Evolutionary conservation across 176 grass and related monocot genomes (phyloP), one percentile per base, ranked within the genome.

Genomic region (Ensete glaucum): DNA sequence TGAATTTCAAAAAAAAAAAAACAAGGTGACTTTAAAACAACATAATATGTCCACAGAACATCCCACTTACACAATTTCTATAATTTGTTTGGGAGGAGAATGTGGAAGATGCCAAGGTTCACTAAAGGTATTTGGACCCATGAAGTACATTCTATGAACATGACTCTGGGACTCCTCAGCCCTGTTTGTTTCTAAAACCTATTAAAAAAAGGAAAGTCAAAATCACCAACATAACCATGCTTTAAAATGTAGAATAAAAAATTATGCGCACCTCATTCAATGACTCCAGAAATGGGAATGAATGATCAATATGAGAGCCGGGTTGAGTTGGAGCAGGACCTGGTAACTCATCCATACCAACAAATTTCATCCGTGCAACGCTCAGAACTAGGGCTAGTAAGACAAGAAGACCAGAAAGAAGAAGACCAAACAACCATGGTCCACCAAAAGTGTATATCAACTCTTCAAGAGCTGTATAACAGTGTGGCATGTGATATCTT

Each of bases 351-450:
- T 99, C 96, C 56, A 87, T 91, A 56, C 91, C 96, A 53, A 94
- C 96, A 75, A 99, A 99, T 83, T 99, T 99, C 96, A 99, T 95
- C 21, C 96, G 81, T 59, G 96, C 96, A 83, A 99, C 96, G 86
- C 96, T 99, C 81, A 99, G 70, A 87, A 99, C 91, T 70, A 99
- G 96, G 74, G 96, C 91, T 79, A 99, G 80, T 66, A 99, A 85
- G 77, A 99, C 78, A 87, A 99, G 96, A 82, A 99, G 96, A n/a
- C 88, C 91, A 9, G 85, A 89, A 72, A 99, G 96, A 75, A 99
- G 82, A 77, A 99, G 86, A 34, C 96, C 96, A 84, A 99, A 99
- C 73, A 99, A 75, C 96, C 96, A 99, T 77, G 96, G 96, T 70
- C 96, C 96, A 69, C 95, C 95, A 72, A 99, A 99, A 85, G 95